A percentile compares a stretch with the other conserved stretches of the same genome.
phyloP scores from a whole-genome alignment of 345 rosid species.

The Brassica nigra region DNA sequence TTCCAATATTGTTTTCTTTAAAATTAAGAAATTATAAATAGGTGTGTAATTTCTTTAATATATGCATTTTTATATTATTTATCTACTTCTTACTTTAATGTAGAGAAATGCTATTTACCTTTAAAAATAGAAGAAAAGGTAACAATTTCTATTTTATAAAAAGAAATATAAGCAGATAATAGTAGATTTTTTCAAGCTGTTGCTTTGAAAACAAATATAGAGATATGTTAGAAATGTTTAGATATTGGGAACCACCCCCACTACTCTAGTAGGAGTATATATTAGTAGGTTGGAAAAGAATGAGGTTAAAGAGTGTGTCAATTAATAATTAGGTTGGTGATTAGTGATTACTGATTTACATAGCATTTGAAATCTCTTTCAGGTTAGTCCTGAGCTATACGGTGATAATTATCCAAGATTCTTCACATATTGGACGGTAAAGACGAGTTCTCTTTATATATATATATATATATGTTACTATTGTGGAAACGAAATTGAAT shows the following conservation, averaged over 20 bases:
- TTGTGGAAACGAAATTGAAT: neutral
- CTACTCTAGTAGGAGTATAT: neutral
- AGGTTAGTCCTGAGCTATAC: slow-evolving; percentile 97
- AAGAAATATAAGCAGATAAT: neutral
- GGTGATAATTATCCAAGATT: slow-evolving; percentile 95
- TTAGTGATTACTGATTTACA: slow-evolving; percentile 33
- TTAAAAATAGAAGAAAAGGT: neutral
- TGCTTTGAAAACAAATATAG: neutral
- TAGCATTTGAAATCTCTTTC: slow-evolving; percentile 31
- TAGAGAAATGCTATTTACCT: neutral
- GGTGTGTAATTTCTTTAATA: neutral
- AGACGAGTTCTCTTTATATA: slow-evolving; percentile 22
- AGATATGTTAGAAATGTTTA: neutral
- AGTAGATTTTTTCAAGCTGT: neutral
- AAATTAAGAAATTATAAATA: neutral
- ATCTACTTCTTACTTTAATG: neutral
- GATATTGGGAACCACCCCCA: neutral
- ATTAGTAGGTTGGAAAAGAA: slow-evolving; percentile 10
- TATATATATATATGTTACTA: neutral
- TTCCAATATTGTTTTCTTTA: neutral
- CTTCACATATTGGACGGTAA: slow-evolving; percentile 97
- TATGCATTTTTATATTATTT: neutral
- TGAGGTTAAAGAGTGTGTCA: slow-evolving; percentile 21
- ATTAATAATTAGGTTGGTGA: slow-evolving; percentile 28
- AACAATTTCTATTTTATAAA: neutral